A percentile compares a stretch with the other conserved stretches of the same genome.
Evolutionary conservation across 2,329 filamentous ascomycete genomes (phyloP).

Genomic region (Aspergillus sp.): DNA sequence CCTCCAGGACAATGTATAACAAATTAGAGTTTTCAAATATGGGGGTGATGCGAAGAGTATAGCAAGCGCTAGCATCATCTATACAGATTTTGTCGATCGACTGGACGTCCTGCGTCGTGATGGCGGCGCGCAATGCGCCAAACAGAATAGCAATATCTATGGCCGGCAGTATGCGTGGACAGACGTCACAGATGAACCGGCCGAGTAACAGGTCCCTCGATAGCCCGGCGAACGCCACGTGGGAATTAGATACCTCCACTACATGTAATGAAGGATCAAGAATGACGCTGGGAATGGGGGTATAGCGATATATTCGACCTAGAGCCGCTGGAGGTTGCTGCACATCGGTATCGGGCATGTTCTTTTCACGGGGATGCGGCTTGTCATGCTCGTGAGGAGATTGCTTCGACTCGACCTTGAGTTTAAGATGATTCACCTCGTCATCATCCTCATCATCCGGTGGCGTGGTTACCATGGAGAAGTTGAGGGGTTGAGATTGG

Average conservation of each 20-base stretch:
- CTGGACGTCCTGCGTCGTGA: slow-evolving; percentile 38
- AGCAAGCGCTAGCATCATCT: slow-evolving; percentile 15
- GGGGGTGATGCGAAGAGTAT: slow-evolving; percentile 44
- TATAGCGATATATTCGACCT: slow-evolving; percentile 31
- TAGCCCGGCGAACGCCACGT: slow-evolving; percentile 37
- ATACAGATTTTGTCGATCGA: slow-evolving; percentile 35
- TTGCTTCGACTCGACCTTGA: slow-evolving; percentile 1
- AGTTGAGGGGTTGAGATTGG: slow-evolving; percentile 17
- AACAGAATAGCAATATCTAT: slow-evolving; percentile 40
- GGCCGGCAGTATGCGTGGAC: slow-evolving; percentile 36
- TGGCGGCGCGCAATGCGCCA: slow-evolving; percentile 41
- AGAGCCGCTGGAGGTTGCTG: slow-evolving; percentile 15
- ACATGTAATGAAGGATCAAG: slow-evolving; percentile 41
- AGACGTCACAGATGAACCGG: slow-evolving; percentile 43
- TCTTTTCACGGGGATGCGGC: background rate
- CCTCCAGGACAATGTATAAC: slow-evolving; percentile 48
- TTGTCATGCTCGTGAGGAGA: background rate
- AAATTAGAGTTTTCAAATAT: slow-evolving; percentile 45
- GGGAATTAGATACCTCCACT: slow-evolving; percentile 49
- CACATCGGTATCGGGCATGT: background rate
- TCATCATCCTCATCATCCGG: slow-evolving; percentile 23
- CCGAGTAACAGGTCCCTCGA: slow-evolving; percentile 40
- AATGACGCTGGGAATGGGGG: slow-evolving; percentile 43
- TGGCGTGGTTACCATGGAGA: slow-evolving; percentile 28
- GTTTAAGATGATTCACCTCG: slow-evolving; percentile 1